phyloP scores from a whole-genome alignment of 2,329 filamentous ascomycete genomes.

The Penicillium digitatum region DNA sequence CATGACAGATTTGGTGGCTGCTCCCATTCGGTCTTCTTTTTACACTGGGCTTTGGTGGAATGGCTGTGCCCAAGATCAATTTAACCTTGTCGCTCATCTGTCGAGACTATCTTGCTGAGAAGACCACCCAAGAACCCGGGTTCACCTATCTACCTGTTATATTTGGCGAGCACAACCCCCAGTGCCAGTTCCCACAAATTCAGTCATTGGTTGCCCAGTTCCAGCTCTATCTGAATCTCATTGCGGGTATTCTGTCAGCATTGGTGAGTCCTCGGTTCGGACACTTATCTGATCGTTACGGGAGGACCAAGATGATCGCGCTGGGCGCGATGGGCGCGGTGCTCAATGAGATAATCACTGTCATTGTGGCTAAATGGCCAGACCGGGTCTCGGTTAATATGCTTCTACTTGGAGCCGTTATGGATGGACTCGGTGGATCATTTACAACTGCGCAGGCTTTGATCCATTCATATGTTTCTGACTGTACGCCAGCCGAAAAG shows the following conservation, averaged over 20 bases:
- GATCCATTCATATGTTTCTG: conserved; percentile 80
- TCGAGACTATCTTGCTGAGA: conserved; percentile 72
- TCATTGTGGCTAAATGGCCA: conserved; percentile 71
- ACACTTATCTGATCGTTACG: conserved; percentile 79
- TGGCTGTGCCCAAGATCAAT: conserved; percentile 82
- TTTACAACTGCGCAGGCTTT: conserved; percentile 79
- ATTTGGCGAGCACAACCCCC: conserved; percentile 66
- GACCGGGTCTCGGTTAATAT: conserved; percentile 70
- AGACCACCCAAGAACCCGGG: conserved; percentile 54
- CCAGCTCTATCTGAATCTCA: conserved; percentile 68
- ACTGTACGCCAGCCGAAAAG: conserved; percentile 76
- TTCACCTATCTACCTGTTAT: conserved; percentile 62
- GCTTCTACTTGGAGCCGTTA: conserved; percentile 69
- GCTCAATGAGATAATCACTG: conserved; percentile 68
- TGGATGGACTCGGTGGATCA: conserved; percentile 82
- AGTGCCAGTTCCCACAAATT: conserved; percentile 76
- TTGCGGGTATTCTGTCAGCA: conserved; percentile 72
- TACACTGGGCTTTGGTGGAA: conserved; percentile 79
- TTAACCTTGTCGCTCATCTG: conserved; percentile 82
- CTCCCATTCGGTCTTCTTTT: conserved; percentile 75
- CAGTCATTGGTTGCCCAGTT: conserved; percentile 75
- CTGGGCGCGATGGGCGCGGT: conserved; percentile 72
- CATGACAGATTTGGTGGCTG: conserved; percentile 70
- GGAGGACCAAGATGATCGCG: conserved; percentile 70
- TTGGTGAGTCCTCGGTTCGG: conserved; percentile 79